These are phyloP conservation scores for Parmales sp. DNA, from an alignment of 108 stramenopile species.

Conservation along the genomic window DNA sequence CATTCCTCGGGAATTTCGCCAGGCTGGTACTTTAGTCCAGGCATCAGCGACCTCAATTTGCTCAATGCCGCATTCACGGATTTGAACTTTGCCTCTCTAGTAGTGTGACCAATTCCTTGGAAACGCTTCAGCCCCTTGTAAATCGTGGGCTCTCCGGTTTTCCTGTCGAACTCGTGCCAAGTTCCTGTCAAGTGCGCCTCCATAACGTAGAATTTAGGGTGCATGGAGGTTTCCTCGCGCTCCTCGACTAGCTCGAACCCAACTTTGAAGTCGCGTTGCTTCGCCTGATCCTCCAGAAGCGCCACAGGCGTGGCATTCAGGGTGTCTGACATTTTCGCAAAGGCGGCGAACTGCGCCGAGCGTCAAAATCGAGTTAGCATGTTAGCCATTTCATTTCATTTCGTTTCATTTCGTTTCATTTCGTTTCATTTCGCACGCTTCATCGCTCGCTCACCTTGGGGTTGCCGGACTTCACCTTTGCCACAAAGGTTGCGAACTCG, in stretches of 20 bases:
- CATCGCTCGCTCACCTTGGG: too few relatives aligned
- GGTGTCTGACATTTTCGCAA: neutral
- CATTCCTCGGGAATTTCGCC: constrained; percentile 29
- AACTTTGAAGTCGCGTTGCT: constrained; percentile 4
- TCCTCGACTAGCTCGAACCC: constrained; percentile 14
- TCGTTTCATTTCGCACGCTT: neutral
- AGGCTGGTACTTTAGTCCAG: constrained; percentile 27
- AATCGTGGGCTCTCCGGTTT: neutral
- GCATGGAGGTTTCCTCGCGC: constrained; percentile 18
- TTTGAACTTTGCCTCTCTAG: constrained; percentile 35
- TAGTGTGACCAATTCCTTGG: constrained; percentile 44
- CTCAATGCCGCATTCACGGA: constrained; percentile 31
- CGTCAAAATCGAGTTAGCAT: neutral
- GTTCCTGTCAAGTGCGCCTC: constrained; percentile 17
- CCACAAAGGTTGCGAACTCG: constrained; percentile 32
- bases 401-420: neutral
- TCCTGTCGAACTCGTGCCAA: constrained; percentile 17
- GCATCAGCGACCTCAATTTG: constrained; percentile 31
- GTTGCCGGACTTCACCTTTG: constrained; percentile 27
- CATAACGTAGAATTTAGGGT: constrained; percentile 19
- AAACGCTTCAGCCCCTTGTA: constrained; percentile 23
- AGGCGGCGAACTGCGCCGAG: neutral
- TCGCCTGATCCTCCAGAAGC: constrained; percentile 18
- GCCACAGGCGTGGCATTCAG: constrained; percentile 16
- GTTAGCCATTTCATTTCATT: neutral